Percentiles rank a stretch among this genome's conserved stretches.
Conservation (phyloP, 208 protist genomes). For the Crithidia expoeki region DNA sequence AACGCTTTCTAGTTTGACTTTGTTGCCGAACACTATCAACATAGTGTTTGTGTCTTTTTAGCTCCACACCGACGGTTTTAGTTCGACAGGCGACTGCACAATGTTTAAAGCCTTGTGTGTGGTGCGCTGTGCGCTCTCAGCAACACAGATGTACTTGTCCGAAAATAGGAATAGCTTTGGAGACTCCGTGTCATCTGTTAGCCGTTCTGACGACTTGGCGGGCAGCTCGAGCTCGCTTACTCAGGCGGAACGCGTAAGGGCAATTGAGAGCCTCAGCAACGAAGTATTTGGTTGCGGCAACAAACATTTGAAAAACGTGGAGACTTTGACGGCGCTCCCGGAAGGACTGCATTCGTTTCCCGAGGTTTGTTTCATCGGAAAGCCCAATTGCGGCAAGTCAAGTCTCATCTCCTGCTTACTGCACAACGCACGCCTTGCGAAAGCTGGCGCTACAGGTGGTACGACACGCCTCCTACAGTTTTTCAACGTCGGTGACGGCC, state of each 20-base stretch:
- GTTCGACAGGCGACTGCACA: not conserved
- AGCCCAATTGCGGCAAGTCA: constrained; percentile 89
- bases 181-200: not conserved
- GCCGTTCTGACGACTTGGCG: not conserved
- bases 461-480: constrained; percentile 85
- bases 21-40: not conserved
- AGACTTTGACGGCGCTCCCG: constrained; percentile 72
- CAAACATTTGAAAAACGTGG: constrained; percentile 83
- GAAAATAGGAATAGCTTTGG: not conserved
- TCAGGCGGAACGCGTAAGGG: constrained; percentile 32
- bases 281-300: constrained; percentile 88
- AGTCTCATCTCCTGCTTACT: constrained; percentile 81
- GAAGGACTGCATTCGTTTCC: constrained; percentile 90
- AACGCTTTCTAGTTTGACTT: too few species aligned
- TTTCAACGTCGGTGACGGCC: constrained; percentile 89
- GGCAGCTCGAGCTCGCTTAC: not conserved
- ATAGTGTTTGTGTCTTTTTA: not conserved
- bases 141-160: not conserved
- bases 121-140: constrained; percentile 5
- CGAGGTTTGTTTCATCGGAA: constrained; percentile 91
- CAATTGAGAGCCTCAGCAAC: constrained; percentile 59
- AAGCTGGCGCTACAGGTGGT: constrained; percentile 48
- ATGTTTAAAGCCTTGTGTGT: constrained; percentile 8
- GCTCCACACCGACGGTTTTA: not conserved
- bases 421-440: constrained; percentile 76